A percentile compares a stretch with the other conserved stretches of the same genome.
Conservation (phyloP, 2,329 filamentous ascomycete species). For the Aspergillus fructus region DNA sequence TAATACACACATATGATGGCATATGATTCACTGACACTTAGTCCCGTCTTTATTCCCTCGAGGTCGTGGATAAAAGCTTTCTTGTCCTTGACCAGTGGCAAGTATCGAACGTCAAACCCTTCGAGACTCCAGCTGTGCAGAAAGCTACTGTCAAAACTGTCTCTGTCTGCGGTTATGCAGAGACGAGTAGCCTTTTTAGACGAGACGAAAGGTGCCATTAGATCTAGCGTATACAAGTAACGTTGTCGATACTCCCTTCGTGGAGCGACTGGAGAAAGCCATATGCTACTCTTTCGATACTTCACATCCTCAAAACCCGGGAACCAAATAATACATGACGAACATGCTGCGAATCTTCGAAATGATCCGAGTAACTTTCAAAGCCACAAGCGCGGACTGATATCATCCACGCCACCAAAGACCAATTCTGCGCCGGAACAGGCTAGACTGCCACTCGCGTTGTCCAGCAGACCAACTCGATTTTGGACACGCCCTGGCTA, state of each 20-base stretch:
- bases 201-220: neutral
- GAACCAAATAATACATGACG: too few species aligned
- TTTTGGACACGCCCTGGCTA: neutral
- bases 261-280: neutral
- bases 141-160: neutral
- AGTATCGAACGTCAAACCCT: neutral
- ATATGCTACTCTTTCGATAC: neutral
- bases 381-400: neutral
- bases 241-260: neutral
- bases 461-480: neutral
- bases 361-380: too few species aligned
- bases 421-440: neutral
- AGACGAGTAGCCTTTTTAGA: neutral
- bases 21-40: slow-evolving; percentile 3
- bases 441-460: neutral
- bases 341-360: neutral
- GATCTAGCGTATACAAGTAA: neutral
- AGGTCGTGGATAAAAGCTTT: neutral
- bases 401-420: neutral
- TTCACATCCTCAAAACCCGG: too few species aligned
- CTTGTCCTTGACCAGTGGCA: neutral
- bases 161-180: neutral
- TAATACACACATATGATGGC: neutral
- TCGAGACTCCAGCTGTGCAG: neutral
- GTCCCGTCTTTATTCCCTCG: neutral